Conservation (phyloP, 352 stramenopile species). For the Poterioochromonas sp. region DNA sequence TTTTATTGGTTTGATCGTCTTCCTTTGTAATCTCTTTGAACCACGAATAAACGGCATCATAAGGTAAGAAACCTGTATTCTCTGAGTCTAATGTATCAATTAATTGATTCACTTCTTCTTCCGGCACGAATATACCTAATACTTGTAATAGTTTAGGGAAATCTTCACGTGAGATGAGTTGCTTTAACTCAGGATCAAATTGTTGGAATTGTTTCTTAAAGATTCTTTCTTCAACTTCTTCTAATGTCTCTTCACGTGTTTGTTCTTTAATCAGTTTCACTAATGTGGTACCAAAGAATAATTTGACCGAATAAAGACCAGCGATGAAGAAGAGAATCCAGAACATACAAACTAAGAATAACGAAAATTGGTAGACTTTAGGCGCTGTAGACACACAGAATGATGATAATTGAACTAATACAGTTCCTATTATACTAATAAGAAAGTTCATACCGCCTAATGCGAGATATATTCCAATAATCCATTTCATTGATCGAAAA, state of each 20-base stretch:
- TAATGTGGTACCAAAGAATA: background rate
- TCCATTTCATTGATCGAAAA: conserved; percentile 16
- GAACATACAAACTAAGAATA: background rate
- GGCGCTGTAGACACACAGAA: background rate
- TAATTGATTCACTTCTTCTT: conserved; percentile 10
- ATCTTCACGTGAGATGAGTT: background rate
- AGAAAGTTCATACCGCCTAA: background rate
- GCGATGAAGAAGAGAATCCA: conserved; percentile 4
- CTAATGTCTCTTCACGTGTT: background rate
- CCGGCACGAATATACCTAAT: conserved; percentile 23
- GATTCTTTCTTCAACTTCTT: background rate
- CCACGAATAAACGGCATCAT: background rate
- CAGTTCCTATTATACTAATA: background rate
- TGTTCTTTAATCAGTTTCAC: background rate
- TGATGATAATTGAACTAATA: background rate
- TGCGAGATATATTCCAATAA: background rate
- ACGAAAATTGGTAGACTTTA: background rate
- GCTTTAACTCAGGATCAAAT: background rate
- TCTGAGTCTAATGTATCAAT: background rate
- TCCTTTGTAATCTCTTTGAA: background rate
- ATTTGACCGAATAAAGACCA: background rate
- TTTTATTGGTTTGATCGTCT: background rate
- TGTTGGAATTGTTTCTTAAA: conserved; percentile 4
- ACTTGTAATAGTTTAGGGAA: background rate
- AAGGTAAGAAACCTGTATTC: background rate